Base-by-base conservation (phyloP, 306 rosid species). In the Corylus americana region DNA sequence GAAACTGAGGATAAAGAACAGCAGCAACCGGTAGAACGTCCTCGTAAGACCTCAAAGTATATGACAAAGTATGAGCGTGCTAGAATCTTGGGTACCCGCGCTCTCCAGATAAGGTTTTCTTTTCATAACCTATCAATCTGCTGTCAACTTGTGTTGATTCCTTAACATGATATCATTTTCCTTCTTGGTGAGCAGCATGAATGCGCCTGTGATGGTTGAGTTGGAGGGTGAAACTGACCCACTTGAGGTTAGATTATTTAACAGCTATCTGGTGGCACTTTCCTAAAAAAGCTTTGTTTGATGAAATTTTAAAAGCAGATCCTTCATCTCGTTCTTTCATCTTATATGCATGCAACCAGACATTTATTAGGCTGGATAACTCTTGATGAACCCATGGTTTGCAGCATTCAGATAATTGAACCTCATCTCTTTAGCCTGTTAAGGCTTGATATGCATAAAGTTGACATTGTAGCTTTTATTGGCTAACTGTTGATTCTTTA, bases 11-110 rank as follows among this genome's bases (percentile, higher is more conserved):
- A 88, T 0, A 89, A 82, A 87, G 97, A 83, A 75, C 90, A 83
- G 14, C 80, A 64, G 67, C 87, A 69, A 8, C 86, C 88, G 0
- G 78, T 69, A 10, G 92, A 86, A 20, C 86, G 94, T 14, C 91
- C 91, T 17, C 88, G 98, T 47, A 95, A 87, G 73, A 95, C 98
- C 12, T 89, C 97, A 0, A 95, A 92, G 31, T 93, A 79, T 80
- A 95, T 95, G 98, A 92, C 98, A 3, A 95, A 95, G 74, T 95
- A 92, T 70, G 98, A 95, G 78, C 97, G 97, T 12, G 98, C 98
- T 13, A 86, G 98, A 79, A 95, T 95, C 75, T 82, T 95, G 83
- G 98, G 98, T 47, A 92, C 98, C 13, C 98, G 95, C 39, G 98
- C 98, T 78, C 90, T 95, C 48, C 98, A 95, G 81, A 95, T 95